Conservation (phyloP, 2,329 filamentous ascomycete genomes). For the Stagonosporopsis cucurbitacearum region DNA sequence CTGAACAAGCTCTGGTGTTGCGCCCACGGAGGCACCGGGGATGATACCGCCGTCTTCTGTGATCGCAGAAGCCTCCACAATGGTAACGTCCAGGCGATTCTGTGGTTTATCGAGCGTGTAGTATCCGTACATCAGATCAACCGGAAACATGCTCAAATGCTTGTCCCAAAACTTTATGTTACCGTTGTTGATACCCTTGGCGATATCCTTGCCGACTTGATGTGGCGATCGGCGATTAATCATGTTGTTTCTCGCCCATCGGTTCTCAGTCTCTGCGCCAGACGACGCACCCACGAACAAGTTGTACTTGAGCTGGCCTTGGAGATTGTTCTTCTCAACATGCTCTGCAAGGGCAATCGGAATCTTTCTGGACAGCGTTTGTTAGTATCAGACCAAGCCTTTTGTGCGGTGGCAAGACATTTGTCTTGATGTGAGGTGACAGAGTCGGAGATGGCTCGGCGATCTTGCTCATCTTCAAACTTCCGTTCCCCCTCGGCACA, state of each 20-base stretch:
- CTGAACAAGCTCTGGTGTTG: constrained; percentile 83
- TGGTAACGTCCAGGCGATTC: constrained; percentile 79
- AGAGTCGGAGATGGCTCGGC: constrained; percentile 31
- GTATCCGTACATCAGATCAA: constrained; percentile 81
- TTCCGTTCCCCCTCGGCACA: constrained; percentile 40
- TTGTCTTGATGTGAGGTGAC: neutral
- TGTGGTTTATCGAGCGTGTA: constrained; percentile 81
- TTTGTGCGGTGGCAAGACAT: neutral
- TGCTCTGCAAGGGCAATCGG: constrained; percentile 85
- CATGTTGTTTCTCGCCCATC: constrained; percentile 90
- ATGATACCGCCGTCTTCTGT: constrained; percentile 89
- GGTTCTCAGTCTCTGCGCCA: constrained; percentile 87
- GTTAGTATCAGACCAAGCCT: constrained; percentile 13
- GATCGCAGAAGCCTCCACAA: constrained; percentile 86
- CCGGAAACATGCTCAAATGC: constrained; percentile 90
- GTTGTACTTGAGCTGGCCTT: constrained; percentile 84
- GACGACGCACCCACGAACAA: constrained; percentile 91
- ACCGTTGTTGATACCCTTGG: constrained; percentile 88
- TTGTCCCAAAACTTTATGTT: constrained; percentile 94
- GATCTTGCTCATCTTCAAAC: constrained; percentile 22
- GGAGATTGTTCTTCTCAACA: constrained; percentile 83
- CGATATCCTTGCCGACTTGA: constrained; percentile 88
- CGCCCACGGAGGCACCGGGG: constrained; percentile 83
- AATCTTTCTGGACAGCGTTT: constrained; percentile 66
- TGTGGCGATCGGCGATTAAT: constrained; percentile 84